Base-by-base conservation (phyloP, 2,329 filamentous ascomycete species). In the Arachnopeziza araneosa region DNA sequence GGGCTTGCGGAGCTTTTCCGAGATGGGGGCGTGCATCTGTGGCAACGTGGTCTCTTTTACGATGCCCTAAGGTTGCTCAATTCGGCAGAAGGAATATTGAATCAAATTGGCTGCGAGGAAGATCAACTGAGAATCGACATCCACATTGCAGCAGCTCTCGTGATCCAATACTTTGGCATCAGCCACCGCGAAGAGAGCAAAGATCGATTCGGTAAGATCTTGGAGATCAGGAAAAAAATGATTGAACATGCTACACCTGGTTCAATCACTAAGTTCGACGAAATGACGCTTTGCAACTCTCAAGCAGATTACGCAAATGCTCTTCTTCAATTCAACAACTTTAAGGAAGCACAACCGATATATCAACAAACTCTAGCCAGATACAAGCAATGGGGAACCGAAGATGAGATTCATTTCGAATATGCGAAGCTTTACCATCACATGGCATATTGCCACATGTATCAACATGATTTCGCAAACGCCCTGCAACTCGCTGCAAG, bases 91-190 rank as follows among this genome's bases (percentile, higher is more conserved):
- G 54, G 32, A n/a, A 60, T 66, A 26, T 53, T 65, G 9, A 57
- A 65, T 24, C 50, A 60, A n/a, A 26, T 66, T 14, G 61, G 63
- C 12, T 55, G 57, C 14, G 53, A 60, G 10, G 60, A 65, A 32
- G 61, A 62, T 1, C 49, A 60, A 22, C 49, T 66, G 2, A 48
- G 62, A 22, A 54, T 58, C n/a, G 60, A 66, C 32, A 65, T 66
- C 22, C 63, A 65, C 26, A 56, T 66, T 19, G 60, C 60, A 26
- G 55, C 58, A 50, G 60, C 62, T 50, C 58, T 65, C 12, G 36
- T 66, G 21, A 60, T 66, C 1, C 61, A 65, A 44, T 62, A 64
- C 48, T 60, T 63, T 24, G 64, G 64, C 3, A 66, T 66, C 22
- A 50, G 54, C 2, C 58, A 60, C 22, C 58, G 62, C 2, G 62